Conservation (phyloP, 225 moss, liverwort and hornwort genomes). For the Neckera pumila region DNA sequence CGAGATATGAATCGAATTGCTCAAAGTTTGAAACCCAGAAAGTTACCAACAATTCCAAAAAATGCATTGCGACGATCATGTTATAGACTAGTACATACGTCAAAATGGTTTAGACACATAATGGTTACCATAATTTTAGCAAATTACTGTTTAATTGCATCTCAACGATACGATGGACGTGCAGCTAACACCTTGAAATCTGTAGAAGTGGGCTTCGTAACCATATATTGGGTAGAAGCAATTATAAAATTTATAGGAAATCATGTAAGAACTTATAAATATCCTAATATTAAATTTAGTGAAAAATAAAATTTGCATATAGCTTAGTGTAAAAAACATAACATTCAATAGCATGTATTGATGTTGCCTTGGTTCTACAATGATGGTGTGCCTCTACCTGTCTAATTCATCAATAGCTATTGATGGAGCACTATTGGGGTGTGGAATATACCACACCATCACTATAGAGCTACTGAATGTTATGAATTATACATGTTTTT, state of each 20-base stretch:
- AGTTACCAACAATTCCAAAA: conserved; percentile 14
- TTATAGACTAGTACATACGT: conserved; percentile 22
- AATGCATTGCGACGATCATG: neutral
- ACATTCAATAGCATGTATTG: no score
- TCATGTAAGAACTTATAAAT: conserved; percentile 4
- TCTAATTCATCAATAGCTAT: no score
- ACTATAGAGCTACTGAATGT: no score
- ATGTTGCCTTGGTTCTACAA: no score
- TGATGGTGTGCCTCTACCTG: no score
- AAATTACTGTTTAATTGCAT: conserved; percentile 44
- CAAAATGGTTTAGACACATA: conserved; percentile 8
- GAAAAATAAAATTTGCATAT: neutral
- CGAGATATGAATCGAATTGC: conserved; percentile 88
- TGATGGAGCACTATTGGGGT: no score
- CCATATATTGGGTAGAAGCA: conserved; percentile 44
- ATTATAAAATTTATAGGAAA: conserved; percentile 49
- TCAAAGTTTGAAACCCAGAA: conserved; percentile 54
- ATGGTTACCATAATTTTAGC: conserved; percentile 26
- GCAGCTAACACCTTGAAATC: neutral
- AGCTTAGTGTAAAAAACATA: rapidly evolving
- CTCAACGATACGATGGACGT: conserved; percentile 7
- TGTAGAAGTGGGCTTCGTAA: conserved; percentile 39
- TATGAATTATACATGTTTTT: no score
- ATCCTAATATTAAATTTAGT: neutral
- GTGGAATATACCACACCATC: no score